These are phyloP conservation scores for Mycothermus thermophilus DNA, from an alignment of 495 filamentous ascomycete genomes.

Conservation along the genomic window DNA sequence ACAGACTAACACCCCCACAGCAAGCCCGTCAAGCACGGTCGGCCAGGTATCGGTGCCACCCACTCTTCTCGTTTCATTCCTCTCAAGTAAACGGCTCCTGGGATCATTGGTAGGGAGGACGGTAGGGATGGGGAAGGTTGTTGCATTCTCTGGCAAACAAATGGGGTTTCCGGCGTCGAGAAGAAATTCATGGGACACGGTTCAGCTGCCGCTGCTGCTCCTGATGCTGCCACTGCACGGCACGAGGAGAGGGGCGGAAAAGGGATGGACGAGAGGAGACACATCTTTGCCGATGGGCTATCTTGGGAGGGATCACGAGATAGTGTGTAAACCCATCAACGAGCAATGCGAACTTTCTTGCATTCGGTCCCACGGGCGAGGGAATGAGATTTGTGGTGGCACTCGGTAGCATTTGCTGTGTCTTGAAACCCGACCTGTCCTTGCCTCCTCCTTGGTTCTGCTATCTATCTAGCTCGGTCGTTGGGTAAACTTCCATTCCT, in stretches of 20 bases:
- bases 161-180: too few species aligned
- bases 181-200: conserved; percentile 26
- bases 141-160: too few species aligned
- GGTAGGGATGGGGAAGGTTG: conserved; percentile 24
- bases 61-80: conserved; percentile 99
- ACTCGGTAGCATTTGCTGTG: too few species aligned
- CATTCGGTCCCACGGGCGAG: too few species aligned
- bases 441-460: too few species aligned
- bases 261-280: conserved; percentile 10
- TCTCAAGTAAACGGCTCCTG: conserved; percentile 71
- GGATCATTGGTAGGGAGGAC: too few species aligned
- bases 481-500: neutral
- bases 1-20: conserved; percentile 39
- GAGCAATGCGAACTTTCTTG: neutral
- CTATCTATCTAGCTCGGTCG: too few species aligned
- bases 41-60: conserved; percentile 99
- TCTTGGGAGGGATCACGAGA: conserved; percentile 20
- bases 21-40: conserved; percentile 99
- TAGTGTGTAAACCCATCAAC: conserved; percentile 9
- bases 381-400: too few species aligned
- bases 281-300: conserved; percentile 23
- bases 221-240: too few species aligned
- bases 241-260: too few species aligned
- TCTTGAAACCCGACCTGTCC: too few species aligned
- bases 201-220: too few species aligned